Percentiles rank a stretch among this genome's conserved stretches.
Evolutionary conservation across 169 alveolate genomes (phyloP).

Genomic region (Theileria annulata): DNA sequence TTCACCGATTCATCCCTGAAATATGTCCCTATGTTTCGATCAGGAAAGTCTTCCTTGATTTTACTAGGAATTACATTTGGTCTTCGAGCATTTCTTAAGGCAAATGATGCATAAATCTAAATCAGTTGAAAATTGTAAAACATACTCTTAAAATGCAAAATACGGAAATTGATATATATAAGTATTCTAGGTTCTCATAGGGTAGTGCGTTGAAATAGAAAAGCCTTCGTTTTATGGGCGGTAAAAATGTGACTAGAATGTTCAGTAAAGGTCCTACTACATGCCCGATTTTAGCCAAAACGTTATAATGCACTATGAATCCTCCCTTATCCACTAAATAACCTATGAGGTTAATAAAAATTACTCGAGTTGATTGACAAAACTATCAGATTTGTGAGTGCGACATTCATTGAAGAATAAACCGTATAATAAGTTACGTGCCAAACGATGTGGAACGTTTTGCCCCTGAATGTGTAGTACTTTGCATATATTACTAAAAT

Average conservation of each 20-base stretch:
- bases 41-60: neutral
- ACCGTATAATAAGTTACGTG: constrained; percentile 40
- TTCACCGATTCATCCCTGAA: neutral
- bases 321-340: constrained; percentile 24
- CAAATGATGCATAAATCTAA: constrained; percentile 1
- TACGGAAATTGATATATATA: neutral
- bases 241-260: constrained; percentile 1
- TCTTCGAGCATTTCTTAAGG: neutral
- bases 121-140: neutral
- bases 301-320: constrained; percentile 12
- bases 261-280: constrained; percentile 21
- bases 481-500: constrained; percentile 14
- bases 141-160: neutral
- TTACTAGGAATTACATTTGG: neutral
- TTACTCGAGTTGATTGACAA: constrained; percentile 14
- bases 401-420: constrained; percentile 30
- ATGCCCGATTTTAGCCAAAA: constrained; percentile 17
- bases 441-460: constrained; percentile 37
- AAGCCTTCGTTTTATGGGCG: neutral
- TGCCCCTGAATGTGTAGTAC: constrained; percentile 23
- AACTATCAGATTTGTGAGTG: constrained; percentile 20
- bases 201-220: neutral
- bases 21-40: neutral
- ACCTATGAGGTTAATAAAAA: neutral
- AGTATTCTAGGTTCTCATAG: neutral